Base-by-base conservation (phyloP, 768 basidiomycete species). In the Mycena vulgaris region DNA sequence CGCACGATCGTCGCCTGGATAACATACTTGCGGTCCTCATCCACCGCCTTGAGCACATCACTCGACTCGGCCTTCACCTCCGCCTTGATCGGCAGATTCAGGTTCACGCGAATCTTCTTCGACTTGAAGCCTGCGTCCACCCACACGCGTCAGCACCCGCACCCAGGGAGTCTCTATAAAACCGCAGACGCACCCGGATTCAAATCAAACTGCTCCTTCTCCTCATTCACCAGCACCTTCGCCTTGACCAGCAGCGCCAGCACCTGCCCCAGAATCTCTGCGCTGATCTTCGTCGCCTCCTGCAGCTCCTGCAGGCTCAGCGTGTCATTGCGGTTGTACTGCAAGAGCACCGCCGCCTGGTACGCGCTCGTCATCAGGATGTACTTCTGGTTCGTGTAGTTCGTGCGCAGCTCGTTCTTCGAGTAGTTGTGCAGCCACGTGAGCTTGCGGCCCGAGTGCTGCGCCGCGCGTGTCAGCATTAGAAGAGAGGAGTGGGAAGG, bases 371-470 rank as follows among this genome's bases (percentile, higher is more conserved):
- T 95, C 92, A 97, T 95, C 78, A 99, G 84, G 74, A 97, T 96
- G 85, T 98, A 98, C 81, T 96, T 98, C 81, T 96, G 95, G 77
- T 92, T 92, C 66, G 95, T 86, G 82, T 98, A 96, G 78, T 93
- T 96, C 70, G 97, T 97, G 64, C 93, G 90, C 11, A 99, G 88
- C 80, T 99, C 98, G 83, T 96, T 96, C 85, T 97, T 97, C 60
- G 92, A 96, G 80, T 97, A 95, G 78, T 98, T 97, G 97, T 97
- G 99, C n/a, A 99, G 83, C 97, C 97, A 99, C 0, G 95, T 97
- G 47, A 99, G 88, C 78, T 97, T 97, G 69, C 97, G 93, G n/a
- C 96, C 97, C 2, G 93, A 94, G 80, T 97, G 95, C 81, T 97
- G 95, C 77, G 90, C 1, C 7, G 23, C 11, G 25, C 5, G 42